Evolutionary conservation across 2,329 filamentous ascomycete genomes (phyloP).

Genomic region (Stachybotrys elegans): DNA sequence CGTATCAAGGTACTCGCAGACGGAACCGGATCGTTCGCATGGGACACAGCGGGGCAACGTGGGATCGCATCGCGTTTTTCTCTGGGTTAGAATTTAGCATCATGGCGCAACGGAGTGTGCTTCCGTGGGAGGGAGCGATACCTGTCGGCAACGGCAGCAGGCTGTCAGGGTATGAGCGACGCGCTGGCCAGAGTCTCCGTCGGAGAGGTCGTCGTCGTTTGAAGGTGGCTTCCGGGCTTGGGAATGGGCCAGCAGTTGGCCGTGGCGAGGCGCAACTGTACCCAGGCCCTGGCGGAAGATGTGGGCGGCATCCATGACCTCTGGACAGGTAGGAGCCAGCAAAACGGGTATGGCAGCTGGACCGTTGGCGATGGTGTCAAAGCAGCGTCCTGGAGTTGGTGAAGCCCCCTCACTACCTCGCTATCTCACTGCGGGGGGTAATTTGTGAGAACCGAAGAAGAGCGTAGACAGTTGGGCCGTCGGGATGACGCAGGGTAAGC

Average conservation of each 20-base stretch:
- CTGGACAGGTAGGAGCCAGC: background rate
- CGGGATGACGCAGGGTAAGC: too few species aligned
- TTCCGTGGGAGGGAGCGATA: too few species aligned
- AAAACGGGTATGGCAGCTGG: too few species aligned
- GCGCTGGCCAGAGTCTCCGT: conserved; percentile 50
- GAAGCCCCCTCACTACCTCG: too few species aligned
- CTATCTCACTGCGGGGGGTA: too few species aligned
- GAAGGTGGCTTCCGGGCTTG: conserved; percentile 23
- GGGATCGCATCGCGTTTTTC: conserved; percentile 94
- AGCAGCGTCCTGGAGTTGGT: too few species aligned
- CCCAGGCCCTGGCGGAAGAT: conserved; percentile 56
- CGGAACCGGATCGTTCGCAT: conserved; percentile 85
- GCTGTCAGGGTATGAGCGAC: conserved; percentile 77
- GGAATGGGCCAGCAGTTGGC: conserved; percentile 24
- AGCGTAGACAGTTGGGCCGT: too few species aligned
- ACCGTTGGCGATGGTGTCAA: too few species aligned
- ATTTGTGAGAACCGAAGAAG: too few species aligned
- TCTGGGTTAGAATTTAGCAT: too few species aligned
- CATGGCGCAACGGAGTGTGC: too few species aligned
- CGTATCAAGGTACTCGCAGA: conserved; percentile 94
- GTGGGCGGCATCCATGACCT: conserved; percentile 52
- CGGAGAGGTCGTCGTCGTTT: conserved; percentile 36
- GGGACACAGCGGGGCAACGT: conserved; percentile 86
- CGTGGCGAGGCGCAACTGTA: conserved; percentile 33
- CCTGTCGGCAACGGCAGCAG: conserved; percentile 75